Conservation (phyloP, 352 stramenopile species). For the Blastocystis sp. region DNA sequence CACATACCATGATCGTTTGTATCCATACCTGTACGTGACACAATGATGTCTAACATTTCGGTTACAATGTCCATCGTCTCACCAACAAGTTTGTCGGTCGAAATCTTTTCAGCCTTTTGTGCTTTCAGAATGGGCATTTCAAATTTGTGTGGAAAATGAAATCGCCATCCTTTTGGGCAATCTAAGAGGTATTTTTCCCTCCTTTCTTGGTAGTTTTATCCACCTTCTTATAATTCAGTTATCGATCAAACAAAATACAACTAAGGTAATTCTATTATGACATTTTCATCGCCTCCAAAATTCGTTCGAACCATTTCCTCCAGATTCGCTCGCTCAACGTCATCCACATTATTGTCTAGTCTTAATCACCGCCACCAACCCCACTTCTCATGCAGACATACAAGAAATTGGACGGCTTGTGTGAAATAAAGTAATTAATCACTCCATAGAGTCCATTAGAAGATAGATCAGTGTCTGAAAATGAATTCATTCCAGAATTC, state of each 20-base stretch:
- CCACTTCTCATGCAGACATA: conserved; percentile 28
- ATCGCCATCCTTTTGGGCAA: conserved; percentile 21
- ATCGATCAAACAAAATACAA: neutral
- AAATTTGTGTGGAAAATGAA: neutral
- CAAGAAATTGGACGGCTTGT: neutral
- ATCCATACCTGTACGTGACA: conserved; percentile 7
- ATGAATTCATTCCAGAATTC: neutral
- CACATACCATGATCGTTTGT: conserved; percentile 30
- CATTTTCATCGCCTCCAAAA: neutral
- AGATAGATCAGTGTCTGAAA: conserved; percentile 2
- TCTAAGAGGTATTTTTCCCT: neutral
- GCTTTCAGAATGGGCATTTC: conserved; percentile 31
- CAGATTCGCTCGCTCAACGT: neutral
- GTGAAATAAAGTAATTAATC: neutral
- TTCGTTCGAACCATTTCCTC: neutral
- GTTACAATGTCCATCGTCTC: conserved; percentile 33
- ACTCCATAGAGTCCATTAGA: neutral
- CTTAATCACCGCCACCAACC: neutral
- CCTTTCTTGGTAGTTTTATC: neutral
- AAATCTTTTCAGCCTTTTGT: conserved; percentile 28
- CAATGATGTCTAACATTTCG: conserved; percentile 53
- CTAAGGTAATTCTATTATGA: conserved; percentile 12
- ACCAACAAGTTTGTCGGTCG: neutral
- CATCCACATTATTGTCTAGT: conserved; percentile 14
- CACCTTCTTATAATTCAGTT: neutral